Evolutionary conservation across 306 rosid species (phyloP).

Genomic region (Lupinus albus): DNA sequence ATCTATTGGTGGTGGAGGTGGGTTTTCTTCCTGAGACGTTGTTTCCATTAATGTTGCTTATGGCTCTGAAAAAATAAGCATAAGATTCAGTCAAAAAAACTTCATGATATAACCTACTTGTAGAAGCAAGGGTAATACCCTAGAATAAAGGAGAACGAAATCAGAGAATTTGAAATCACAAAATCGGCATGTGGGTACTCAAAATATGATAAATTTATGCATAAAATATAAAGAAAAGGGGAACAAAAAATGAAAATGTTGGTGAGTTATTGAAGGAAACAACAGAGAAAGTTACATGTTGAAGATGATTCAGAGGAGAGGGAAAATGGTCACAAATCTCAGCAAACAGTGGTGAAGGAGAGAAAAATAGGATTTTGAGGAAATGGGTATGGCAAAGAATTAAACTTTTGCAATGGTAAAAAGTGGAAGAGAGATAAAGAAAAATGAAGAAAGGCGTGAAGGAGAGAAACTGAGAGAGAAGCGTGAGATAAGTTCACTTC

Average conservation of each 20-base stretch:
- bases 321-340: not conserved
- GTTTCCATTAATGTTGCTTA: conserved; percentile 9
- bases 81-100: conserved; percentile 20
- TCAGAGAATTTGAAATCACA: no score
- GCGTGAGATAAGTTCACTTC: conserved; percentile 8
- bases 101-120: conserved; percentile 45
- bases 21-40: conserved; percentile 49
- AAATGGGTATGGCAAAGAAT: conserved; percentile 19
- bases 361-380: not conserved
- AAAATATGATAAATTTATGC: conserved; percentile 26
- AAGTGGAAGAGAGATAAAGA: conserved; percentile 3
- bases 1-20: conserved; percentile 41
- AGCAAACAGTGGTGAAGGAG: not conserved
- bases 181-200: conserved; percentile 30
- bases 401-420: not conserved
- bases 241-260: not conserved
- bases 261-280: no score
- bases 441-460: not conserved
- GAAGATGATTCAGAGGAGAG: conserved; percentile 21
- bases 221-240: conserved; percentile 14
- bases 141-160: conserved; percentile 10
- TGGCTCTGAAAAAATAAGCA: not conserved
- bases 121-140: not conserved
- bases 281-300: not conserved
- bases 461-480: conserved; percentile 15